Conservation (phyloP, 352 stramenopile species). For the Phytophthora tentaculata region DNA sequence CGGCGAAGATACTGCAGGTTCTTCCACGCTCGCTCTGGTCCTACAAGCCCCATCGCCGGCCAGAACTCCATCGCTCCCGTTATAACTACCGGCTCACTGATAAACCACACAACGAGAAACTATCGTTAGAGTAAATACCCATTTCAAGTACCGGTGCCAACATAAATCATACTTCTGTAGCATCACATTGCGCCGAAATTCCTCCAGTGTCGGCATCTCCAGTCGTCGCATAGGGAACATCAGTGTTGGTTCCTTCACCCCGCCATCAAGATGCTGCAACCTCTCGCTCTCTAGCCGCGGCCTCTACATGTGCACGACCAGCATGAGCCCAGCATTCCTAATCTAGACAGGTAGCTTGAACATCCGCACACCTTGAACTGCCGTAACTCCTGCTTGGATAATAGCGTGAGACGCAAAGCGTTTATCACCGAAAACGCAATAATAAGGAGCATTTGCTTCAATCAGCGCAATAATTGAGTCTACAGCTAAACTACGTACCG, state of each 20-base stretch:
- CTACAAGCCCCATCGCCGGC: conserved; percentile 63
- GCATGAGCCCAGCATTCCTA: conserved; percentile 3
- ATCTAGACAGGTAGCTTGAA: background rate
- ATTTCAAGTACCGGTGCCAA: background rate
- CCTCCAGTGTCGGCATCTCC: conserved; percentile 59
- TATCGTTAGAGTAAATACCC: background rate
- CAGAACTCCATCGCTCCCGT: conserved; percentile 82
- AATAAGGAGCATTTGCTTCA: conserved; percentile 9
- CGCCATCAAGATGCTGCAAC: background rate
- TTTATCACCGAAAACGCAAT: conserved; percentile 36
- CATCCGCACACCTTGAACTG: conserved; percentile 38
- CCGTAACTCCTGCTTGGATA: conserved; percentile 25
- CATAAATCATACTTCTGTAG: conserved; percentile 46
- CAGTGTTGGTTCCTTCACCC: conserved; percentile 20
- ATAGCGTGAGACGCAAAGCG: conserved; percentile 34
- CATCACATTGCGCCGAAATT: conserved; percentile 66
- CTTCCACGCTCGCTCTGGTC: conserved; percentile 53
- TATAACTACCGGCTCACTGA: conserved; percentile 75
- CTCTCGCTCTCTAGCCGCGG: conserved; percentile 13
- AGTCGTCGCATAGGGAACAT: conserved; percentile 52
- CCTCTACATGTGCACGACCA: conserved; percentile 23
- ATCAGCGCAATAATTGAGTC: conserved; percentile 1
- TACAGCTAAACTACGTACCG: conserved; percentile 15
- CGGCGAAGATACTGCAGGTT: conserved; percentile 72
- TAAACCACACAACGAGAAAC: conserved; percentile 1